phyloP scores from a whole-genome alignment of 2,329 filamentous ascomycete species.

The Pseudocercospora cruenta region DNA sequence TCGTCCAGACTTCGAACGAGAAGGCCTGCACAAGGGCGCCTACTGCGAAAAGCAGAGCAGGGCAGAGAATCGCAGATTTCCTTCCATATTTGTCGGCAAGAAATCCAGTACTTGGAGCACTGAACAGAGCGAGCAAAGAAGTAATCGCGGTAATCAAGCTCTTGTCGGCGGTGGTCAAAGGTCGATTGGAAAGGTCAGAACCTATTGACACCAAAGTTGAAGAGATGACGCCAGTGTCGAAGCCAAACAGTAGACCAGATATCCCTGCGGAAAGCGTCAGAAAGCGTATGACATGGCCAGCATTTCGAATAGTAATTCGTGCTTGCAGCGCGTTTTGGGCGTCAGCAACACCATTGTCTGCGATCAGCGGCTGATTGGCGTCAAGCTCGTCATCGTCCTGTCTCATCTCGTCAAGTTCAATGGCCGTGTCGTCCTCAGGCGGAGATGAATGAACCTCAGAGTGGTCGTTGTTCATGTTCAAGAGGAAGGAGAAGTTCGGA shows the following conservation, averaged over 20 bases:
- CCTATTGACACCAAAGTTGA: conserved; percentile 62
- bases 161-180: conserved; percentile 58
- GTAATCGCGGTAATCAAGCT: conserved; percentile 62
- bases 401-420: conserved; percentile 24
- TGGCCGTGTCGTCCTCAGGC: background rate
- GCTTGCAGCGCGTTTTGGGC: background rate
- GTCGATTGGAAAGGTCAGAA: conserved; percentile 55
- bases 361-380: conserved; percentile 36
- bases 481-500: background rate
- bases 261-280: conserved; percentile 62
- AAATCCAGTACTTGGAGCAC: conserved; percentile 45
- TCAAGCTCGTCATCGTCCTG: conserved; percentile 25
- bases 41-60: conserved; percentile 68
- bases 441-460: background rate
- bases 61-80: conserved; percentile 53
- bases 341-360: background rate
- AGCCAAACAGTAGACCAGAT: conserved; percentile 63
- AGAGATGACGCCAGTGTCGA: conserved; percentile 66
- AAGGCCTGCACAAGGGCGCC: conserved; percentile 69
- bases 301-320: conserved; percentile 27
- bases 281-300: conserved; percentile 52
- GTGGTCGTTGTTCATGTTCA: background rate
- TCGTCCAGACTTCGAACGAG: conserved; percentile 60
- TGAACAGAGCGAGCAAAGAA: conserved; percentile 60
- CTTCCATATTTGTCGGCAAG: conserved; percentile 55